Evolutionary conservation across 2,329 filamentous ascomycete genomes (phyloP).

Genomic region (Corynespora cassiicola): DNA sequence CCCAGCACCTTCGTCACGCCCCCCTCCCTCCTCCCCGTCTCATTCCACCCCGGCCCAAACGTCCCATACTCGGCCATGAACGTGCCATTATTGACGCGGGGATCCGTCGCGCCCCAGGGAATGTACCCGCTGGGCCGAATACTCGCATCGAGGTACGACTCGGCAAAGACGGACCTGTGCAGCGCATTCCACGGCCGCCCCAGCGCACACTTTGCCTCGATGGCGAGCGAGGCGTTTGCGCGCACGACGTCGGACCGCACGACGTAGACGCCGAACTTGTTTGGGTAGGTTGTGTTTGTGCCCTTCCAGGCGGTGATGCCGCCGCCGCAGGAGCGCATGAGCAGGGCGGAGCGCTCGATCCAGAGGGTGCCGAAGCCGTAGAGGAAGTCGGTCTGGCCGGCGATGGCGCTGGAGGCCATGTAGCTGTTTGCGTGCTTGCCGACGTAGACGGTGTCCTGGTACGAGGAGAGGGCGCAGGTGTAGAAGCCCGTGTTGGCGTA

Average conservation of each 20-base stretch:
- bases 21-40: slow-evolving; percentile 50
- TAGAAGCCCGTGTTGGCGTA: slow-evolving; percentile 73
- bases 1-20: slow-evolving; percentile 58
- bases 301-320: slow-evolving; percentile 75
- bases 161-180: slow-evolving; percentile 64
- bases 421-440: slow-evolving; percentile 72
- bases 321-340: slow-evolving; percentile 67
- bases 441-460: slow-evolving; percentile 73
- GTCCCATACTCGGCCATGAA: slow-evolving; percentile 63
- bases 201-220: slow-evolving; percentile 60
- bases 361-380: slow-evolving; percentile 73
- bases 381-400: slow-evolving; percentile 72
- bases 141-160: slow-evolving; percentile 61
- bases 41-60: slow-evolving; percentile 62
- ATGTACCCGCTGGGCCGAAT: slow-evolving; percentile 63
- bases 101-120: slow-evolving; percentile 55
- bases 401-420: slow-evolving; percentile 66
- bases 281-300: slow-evolving; percentile 68
- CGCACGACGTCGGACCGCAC: slow-evolving; percentile 61
- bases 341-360: slow-evolving; percentile 61
- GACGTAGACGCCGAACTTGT: slow-evolving; percentile 73
- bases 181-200: slow-evolving; percentile 68
- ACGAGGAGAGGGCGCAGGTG: slow-evolving; percentile 69
- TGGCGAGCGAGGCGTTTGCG: slow-evolving; percentile 57
- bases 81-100: slow-evolving; percentile 53